Base-by-base conservation (phyloP, 2,329 filamentous ascomycete species). In the Lecanicillium sp. region DNA sequence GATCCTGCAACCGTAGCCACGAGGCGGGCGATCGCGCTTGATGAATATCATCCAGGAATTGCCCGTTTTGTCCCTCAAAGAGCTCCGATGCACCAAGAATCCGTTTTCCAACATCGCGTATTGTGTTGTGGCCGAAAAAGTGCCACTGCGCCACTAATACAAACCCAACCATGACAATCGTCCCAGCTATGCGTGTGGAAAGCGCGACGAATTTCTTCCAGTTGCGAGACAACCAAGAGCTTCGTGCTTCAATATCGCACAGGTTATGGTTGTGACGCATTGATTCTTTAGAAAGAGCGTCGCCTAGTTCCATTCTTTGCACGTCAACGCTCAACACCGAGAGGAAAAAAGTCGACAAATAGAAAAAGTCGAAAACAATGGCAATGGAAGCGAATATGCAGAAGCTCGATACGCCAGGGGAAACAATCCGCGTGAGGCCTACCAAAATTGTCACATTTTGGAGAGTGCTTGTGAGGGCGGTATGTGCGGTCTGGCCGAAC, bases 261-360 rank as follows among this genome's bases (percentile, higher is more conserved):
- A 44, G 43, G 19, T 45, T 46, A 30, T 52, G 51, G 25, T 59
- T 58, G 37, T 61, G 59, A 12, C 64, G 63, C 29, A 69, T 63
- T 1, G 68, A 67, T 3, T 67, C 70, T 48, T 73, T 79, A 9
- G 67, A 76, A 9, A 89, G 62, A 3, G 81, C 80, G 53, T 90
- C 84, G 48, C 79, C 78, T 0, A 90, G 70, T 60, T 90, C 85
- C 41, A 83, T 77, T 48, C 85, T 72, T 16, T 80, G 75, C 9
- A 90, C 83, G 55, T 90, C 85, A 31, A 90, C 79, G 51, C 83
- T 88, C 17, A 90, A 65, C 11, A 90, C 83, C 1, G 84, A 78
- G 4, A 88, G 67, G 52, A 90, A 89, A 60, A 88, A 89, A 0
- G 84, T 89, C 7, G 85, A 72, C 16, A 88, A 68, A 51, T 84